A percentile compares a stretch with the other conserved stretches of the same genome.
phyloP scores from a whole-genome alignment of 441 rosid genomes.

The Metrosideros polymorpha region DNA sequence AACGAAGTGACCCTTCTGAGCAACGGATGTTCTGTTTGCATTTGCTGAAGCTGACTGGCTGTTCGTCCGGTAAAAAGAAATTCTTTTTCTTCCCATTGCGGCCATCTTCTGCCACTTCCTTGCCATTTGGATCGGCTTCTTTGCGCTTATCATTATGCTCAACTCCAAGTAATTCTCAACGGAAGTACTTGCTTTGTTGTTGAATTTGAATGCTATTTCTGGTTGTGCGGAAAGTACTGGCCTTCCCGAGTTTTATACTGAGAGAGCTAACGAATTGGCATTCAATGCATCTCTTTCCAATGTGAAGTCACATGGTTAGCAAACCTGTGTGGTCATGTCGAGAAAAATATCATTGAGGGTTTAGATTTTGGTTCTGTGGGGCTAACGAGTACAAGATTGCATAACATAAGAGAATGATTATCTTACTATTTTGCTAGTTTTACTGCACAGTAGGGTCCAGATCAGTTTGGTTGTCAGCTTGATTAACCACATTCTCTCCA shows the following conservation, averaged over 20 bases:
- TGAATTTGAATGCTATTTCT: neutral
- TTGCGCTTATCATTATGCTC: neutral
- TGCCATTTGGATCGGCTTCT: neutral
- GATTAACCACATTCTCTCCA: neutral
- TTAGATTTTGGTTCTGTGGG: neutral
- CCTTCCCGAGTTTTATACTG: neutral
- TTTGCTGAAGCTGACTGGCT: neutral
- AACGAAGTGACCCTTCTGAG: neutral
- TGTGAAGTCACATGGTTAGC: neutral
- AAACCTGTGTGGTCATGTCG: neutral
- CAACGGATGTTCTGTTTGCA: neutral
- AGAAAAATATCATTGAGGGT: neutral
- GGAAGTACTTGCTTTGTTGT: neutral
- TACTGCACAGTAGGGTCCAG: neutral
- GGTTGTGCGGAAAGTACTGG: neutral
- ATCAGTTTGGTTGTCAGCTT: neutral
- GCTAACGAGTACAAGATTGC: neutral
- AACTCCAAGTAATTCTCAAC: neutral
- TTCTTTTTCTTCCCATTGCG: neutral
- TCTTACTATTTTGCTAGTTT: neutral
- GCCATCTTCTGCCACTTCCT: neutral
- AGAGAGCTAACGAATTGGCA: neutral
- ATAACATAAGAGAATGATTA: neutral
- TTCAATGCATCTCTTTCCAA: neutral
- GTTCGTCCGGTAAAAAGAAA: neutral